Evolutionary conservation across 768 basidiomycete species (phyloP).

Genomic region (Mycena galericulata): DNA sequence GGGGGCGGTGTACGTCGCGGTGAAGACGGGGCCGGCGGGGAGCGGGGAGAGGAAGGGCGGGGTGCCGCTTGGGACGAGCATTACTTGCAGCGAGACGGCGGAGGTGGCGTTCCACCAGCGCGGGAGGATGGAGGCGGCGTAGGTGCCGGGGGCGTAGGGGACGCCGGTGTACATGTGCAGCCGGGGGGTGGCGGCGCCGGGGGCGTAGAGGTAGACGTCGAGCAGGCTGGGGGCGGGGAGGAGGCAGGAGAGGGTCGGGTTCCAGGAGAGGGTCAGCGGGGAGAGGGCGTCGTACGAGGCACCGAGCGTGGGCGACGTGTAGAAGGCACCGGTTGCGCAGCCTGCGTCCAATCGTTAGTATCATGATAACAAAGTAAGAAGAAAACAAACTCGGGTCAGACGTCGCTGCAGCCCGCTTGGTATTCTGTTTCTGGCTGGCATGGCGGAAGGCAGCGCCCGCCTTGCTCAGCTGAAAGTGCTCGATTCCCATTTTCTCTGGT

Average conservation of each 20-base stretch:
- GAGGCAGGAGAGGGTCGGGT: slow-evolving; percentile 64
- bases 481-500: slow-evolving; percentile 20
- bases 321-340: slow-evolving; percentile 72
- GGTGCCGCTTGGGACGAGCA: slow-evolving; percentile 63
- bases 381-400: not conserved
- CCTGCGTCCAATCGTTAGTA: slow-evolving; percentile 40
- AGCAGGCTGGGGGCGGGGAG: slow-evolving; percentile 51
- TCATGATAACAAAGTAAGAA: not conserved
- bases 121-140: slow-evolving; percentile 65
- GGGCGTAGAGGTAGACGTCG: slow-evolving; percentile 79
- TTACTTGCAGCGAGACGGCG: slow-evolving; percentile 62
- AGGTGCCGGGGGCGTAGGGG: slow-evolving; percentile 59
- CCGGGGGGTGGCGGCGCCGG: slow-evolving; percentile 52
- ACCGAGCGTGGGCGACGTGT: slow-evolving; percentile 65
- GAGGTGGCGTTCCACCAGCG: slow-evolving; percentile 78
- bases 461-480: slow-evolving; percentile 9
- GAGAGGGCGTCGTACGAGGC: slow-evolving; percentile 58
- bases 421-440: not conserved
- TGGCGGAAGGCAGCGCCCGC: slow-evolving; percentile 20
- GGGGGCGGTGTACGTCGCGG: slow-evolving; percentile 66
- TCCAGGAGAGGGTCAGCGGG: slow-evolving; percentile 73
- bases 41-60: slow-evolving; percentile 64
- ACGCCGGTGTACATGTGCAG: slow-evolving; percentile 72
- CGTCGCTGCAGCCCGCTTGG: not conserved
- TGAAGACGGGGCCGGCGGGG: slow-evolving; percentile 78